Evolutionary conservation across 768 basidiomycete species (phyloP).

Genomic region (Naganishia vishniacii): DNA sequence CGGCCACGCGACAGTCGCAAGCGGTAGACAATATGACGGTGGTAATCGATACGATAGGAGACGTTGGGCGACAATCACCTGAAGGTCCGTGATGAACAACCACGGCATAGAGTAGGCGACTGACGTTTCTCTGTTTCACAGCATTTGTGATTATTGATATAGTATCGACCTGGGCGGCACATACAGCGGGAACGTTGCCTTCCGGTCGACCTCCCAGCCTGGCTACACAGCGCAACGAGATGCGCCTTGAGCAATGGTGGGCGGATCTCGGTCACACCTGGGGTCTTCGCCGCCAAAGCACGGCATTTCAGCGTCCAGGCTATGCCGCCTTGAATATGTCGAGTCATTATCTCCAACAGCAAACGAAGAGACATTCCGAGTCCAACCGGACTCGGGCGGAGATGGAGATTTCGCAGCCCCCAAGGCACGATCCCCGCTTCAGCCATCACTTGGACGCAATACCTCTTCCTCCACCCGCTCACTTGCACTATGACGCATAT

Average conservation of each 20-base stretch:
- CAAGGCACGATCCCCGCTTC: not conserved
- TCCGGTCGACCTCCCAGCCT: slow-evolving; percentile 13
- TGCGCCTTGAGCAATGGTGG: slow-evolving; percentile 24
- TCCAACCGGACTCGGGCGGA: not conserved
- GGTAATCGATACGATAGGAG: slow-evolving; percentile 40
- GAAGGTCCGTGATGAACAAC: slow-evolving; percentile 34
- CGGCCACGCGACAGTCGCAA: slow-evolving; percentile 41
- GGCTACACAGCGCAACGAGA: slow-evolving; percentile 14
- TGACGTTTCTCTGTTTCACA: slow-evolving; percentile 17
- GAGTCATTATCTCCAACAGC: not conserved
- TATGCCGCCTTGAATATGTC: not conserved
- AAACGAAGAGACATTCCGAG: not conserved
- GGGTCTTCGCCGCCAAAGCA: slow-evolving; percentile 16
- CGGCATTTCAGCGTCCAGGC: not conserved
- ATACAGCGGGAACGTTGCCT: slow-evolving; percentile 15
- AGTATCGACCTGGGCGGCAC: slow-evolving; percentile 41
- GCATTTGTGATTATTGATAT: slow-evolving; percentile 44
- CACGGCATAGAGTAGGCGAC: not conserved
- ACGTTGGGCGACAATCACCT: slow-evolving; percentile 39
- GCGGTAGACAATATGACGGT: slow-evolving; percentile 46
- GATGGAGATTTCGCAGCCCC: not conserved
- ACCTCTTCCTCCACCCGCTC: not conserved
- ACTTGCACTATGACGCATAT: not conserved
- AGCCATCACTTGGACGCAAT: not conserved
- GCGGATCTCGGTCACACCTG: slow-evolving; percentile 15